phyloP scores from a whole-genome alignment of 108 stramenopile species.

The Skeletonema grethae region DNA sequence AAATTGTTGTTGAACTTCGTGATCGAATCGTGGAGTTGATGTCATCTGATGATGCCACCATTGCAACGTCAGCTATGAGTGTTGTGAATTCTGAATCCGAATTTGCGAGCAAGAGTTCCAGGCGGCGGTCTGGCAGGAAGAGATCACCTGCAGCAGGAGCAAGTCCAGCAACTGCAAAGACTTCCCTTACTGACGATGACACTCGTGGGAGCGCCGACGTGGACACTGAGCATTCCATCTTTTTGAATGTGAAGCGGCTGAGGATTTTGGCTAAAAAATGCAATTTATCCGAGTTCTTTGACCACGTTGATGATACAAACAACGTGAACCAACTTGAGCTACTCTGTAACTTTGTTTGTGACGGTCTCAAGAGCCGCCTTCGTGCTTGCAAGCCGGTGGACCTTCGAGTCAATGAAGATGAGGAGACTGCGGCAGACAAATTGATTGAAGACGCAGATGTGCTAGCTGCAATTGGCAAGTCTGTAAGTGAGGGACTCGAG shows the following conservation, averaged over 20 bases:
- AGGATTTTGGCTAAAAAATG: constrained; percentile 57
- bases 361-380: constrained; percentile 38
- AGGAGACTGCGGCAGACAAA: constrained; percentile 42
- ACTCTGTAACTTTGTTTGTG: constrained; percentile 42
- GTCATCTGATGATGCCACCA: constrained; percentile 31
- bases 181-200: constrained; percentile 30
- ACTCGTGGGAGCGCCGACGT: constrained; percentile 25
- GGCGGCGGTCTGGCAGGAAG: constrained; percentile 34
- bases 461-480: constrained; percentile 52
- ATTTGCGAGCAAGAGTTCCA: constrained; percentile 25
- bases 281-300: constrained; percentile 38
- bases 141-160: constrained; percentile 9
- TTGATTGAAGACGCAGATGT: constrained; percentile 47
- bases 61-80: constrained; percentile 35
- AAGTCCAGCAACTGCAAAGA: constrained; percentile 7
- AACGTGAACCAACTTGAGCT: constrained; percentile 48
- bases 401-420: constrained; percentile 23
- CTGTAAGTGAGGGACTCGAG: constrained; percentile 48
- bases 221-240: constrained; percentile 65
- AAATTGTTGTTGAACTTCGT: constrained; percentile 55
- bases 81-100: constrained; percentile 21
- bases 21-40: constrained; percentile 64
- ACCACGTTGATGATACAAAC: constrained; percentile 6
- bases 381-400: constrained; percentile 38
- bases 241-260: constrained; percentile 63